These are phyloP conservation scores for Acrasis kona DNA, from an alignment of 78 protist genomes.

Conservation along the genomic window DNA sequence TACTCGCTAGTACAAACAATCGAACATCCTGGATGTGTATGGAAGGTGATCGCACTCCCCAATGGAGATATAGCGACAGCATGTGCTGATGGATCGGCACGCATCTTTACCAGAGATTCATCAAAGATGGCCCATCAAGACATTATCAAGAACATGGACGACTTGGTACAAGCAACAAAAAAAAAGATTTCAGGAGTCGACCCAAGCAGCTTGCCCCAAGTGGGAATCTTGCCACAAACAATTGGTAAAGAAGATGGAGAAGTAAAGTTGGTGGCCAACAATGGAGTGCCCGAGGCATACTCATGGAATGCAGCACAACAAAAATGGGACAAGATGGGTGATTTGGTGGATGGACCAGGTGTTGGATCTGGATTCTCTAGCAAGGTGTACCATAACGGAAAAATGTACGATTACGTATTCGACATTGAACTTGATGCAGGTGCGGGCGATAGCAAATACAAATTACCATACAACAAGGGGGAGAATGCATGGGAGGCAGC, in stretches of 20 bases:
- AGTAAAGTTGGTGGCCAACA: background rate
- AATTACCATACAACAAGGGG: background rate
- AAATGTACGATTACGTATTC: background rate
- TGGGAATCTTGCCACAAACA: background rate
- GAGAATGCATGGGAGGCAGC: background rate
- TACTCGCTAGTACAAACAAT: background rate
- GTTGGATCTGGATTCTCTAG: background rate
- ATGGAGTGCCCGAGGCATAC: background rate
- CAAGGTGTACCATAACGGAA: background rate
- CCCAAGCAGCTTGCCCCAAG: background rate
- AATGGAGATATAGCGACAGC: constrained; percentile 6
- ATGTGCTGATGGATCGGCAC: constrained; percentile 1
- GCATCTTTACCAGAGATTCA: background rate
- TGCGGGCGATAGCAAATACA: background rate
- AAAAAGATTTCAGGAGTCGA: background rate
- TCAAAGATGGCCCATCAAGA: background rate
- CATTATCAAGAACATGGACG: background rate
- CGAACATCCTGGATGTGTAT: background rate
- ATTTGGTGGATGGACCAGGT: background rate
- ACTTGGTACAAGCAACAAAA: background rate
- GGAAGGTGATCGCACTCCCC: background rate
- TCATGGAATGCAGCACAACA: background rate
- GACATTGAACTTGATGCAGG: background rate
- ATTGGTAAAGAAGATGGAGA: background rate
- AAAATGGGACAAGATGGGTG: background rate